These are phyloP conservation scores for Suhomyces prunicola DNA, from an alignment of 805 yeast species.

Conservation along the genomic window DNA sequence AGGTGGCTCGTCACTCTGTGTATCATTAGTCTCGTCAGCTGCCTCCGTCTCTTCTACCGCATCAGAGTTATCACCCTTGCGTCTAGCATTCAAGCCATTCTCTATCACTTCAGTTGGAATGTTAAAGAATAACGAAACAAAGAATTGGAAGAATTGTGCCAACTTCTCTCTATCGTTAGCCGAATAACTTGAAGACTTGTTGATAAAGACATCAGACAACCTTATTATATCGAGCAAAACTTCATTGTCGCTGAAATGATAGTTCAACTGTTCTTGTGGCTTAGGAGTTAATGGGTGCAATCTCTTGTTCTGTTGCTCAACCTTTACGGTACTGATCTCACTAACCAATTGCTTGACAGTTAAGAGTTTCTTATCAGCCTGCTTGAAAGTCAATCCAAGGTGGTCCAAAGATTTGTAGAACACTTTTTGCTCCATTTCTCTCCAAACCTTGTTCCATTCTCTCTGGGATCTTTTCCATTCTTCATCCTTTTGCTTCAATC, in stretches of 20 bases:
- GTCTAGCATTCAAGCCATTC: constrained; percentile 26
- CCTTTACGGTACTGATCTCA: constrained; percentile 87
- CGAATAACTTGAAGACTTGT: constrained; percentile 71
- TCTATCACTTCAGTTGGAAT: constrained; percentile 50
- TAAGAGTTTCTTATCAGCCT: constrained; percentile 87
- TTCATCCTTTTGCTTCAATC: constrained; percentile 96
- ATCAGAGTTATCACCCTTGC: constrained; percentile 9
- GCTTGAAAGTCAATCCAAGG: constrained; percentile 92
- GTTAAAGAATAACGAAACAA: constrained; percentile 69
- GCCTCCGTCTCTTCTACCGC: constrained; percentile 13
- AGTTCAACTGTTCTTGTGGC: constrained; percentile 72
- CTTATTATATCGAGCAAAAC: constrained; percentile 72
- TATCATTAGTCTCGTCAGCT: constrained; percentile 13
- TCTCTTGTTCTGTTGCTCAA: constrained; percentile 85
- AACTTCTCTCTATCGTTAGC: constrained; percentile 76
- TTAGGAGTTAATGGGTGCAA: constrained; percentile 82
- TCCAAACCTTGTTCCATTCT: constrained; percentile 99
- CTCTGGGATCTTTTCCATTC: constrained; percentile 98
- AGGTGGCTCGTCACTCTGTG: constrained; percentile 7
- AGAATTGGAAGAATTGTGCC: constrained; percentile 65
- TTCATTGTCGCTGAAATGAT: constrained; percentile 59
- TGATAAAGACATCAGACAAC: constrained; percentile 64
- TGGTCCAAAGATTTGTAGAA: constrained; percentile 93
- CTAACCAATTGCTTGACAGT: constrained; percentile 88
- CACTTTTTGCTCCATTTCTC: constrained; percentile 95